Base-by-base conservation (phyloP, 345 rosid genomes). In the Syzygium oleosum region DNA sequence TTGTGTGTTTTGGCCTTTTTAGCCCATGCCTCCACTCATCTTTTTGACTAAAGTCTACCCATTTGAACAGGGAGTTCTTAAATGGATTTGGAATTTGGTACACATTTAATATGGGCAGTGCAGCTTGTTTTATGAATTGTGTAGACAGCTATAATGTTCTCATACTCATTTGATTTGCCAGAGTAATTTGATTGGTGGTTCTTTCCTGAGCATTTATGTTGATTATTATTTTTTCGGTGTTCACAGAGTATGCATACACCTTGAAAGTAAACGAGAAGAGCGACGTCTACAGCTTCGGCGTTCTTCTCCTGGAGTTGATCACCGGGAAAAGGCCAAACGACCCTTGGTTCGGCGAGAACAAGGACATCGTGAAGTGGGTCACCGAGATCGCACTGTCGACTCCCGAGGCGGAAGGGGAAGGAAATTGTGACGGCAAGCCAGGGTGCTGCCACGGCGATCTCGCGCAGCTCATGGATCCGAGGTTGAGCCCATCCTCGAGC, bases 211-310 rank as follows among this genome's bases (percentile, higher is more conserved):
- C 25, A 83, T 43, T 43, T 43, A 43, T 43, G n/a, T 21, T 49
- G 46, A 34, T 34, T 73, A 13, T 29, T 7, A 29, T 17, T 43
- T 3, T 58, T 23, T 85, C 9, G 49, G 23, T 61, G 22, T 31
- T 90, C 85, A 77, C 92, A 96, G 97, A 96, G 84, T 94, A 93
- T 84, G 97, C 88, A 4, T 96, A 94, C 90, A 93, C 97, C 1
- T 27, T 89, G 11, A 95, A 92, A 61, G 95, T 93, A 5, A 93
- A 91, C 0, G 93, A 93, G 86, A 94, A 94, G 90, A 92, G 94
- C 29, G 98, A 96, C 49, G 97, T 96, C 41, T 96, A 96, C 83
- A 96, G 97, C n/a, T 95, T 91, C 1, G 97, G 98, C 0, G 93
- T 95, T 5, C 89, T 96, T 83, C 87, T 96, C 43, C 86, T 96